Base-by-base conservation (phyloP, 2,329 filamentous ascomycete species). In the Orbilia javanica region DNA sequence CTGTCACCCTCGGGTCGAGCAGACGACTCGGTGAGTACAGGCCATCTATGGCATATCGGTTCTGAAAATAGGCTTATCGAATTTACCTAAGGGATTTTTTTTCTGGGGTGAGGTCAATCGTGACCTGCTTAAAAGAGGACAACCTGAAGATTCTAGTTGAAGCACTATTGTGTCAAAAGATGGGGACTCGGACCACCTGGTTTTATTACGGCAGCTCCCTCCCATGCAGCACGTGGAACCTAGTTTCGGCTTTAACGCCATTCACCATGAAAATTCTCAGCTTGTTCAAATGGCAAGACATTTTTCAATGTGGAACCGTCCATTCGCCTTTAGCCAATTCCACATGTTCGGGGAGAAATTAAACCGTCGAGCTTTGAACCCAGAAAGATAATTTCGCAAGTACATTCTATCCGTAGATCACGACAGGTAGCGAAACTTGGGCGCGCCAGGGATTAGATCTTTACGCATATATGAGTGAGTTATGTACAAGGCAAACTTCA, bases 1-100 rank as follows among this genome's bases (percentile, higher is more conserved):
- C 74, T 78, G 31, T 67, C 36, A 44, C 34, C 55, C 67, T 78
- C 67, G 74, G 74, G 67, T 72, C 63, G 52, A 67, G 52, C 68
- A 67, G 62, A 44, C 66, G 52, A 77, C 65, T 50, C 34, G 29
- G 73, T 52, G 20, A 55, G 34, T 71, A 55, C 73, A 65, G 66
- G 73, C 60, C 62, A 57, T 72, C 60, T 78, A 78, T 72, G 67
- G 67, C 22, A 53, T 55, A 53, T 64, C 36, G 31, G 36, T 36
- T 70, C 66, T 57, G 46, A 53, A 60, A 66, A 31, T 22, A 42
- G 34, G 66, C 50, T 78, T 76, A 65, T 66, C 60, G 44, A 78
- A 48, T 68, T 53, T 57, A 50, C 25, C 63, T 42, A 50, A 25
- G 13, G 46, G 4, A 22, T 25, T 44, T 44, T 15, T 44, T 15